Evolutionary conservation across 179 eudicot genomes (phyloP).

Genomic region (Beta corolliflora): DNA sequence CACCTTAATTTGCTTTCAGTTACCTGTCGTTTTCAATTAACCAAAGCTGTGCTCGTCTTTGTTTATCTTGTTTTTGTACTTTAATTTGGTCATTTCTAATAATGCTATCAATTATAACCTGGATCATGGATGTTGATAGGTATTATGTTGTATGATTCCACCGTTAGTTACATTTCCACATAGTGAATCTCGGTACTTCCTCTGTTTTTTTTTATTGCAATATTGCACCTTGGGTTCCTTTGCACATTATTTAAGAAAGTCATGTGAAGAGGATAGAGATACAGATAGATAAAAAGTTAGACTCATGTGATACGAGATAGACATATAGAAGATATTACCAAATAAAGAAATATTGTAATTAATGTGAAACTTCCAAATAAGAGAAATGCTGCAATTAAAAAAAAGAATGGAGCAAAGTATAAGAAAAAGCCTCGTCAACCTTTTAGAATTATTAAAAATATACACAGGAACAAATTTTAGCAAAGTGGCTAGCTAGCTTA

Average conservation of each 20-base stretch:
- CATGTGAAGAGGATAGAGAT: too few relatives aligned
- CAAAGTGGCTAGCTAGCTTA: not conserved
- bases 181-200: not conserved
- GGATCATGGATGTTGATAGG: not conserved
- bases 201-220: too few relatives aligned
- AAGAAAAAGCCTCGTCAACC: not conserved
- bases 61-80: not conserved
- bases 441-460: too few relatives aligned
- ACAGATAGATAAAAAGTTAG: too few relatives aligned
- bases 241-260: too few relatives aligned
- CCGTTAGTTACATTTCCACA: not conserved
- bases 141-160: not conserved
- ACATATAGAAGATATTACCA: too few relatives aligned
- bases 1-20: slow-evolving; percentile 21
- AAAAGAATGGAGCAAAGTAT: too few relatives aligned
- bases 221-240: too few relatives aligned
- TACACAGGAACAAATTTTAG: not conserved
- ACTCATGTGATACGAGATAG: too few relatives aligned
- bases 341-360: too few relatives aligned
- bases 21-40: slow-evolving; percentile 27
- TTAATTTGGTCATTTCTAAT: not conserved
- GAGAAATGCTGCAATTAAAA: too few relatives aligned
- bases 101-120: not conserved
- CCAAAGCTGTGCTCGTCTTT: not conserved
- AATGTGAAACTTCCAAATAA: too few relatives aligned